Percentiles rank a stretch among this genome's conserved stretches.
Evolutionary conservation across 768 basidiomycete species (phyloP).

Genomic region (Tulasnella sp.): DNA sequence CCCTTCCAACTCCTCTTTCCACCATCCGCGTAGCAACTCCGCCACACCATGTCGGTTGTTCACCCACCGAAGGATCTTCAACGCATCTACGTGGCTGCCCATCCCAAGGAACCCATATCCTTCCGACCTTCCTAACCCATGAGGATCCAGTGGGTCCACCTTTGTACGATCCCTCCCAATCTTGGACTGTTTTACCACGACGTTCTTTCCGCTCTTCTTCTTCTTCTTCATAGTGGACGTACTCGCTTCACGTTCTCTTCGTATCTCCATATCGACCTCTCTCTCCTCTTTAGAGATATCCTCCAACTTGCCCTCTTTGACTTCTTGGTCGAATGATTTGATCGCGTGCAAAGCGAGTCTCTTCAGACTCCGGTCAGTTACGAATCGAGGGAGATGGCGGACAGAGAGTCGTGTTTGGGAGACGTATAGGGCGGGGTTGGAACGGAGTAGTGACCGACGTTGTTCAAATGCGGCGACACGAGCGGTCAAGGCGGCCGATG

Average conservation of each 20-base stretch:
- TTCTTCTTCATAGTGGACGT: constrained; percentile 17
- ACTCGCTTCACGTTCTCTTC: constrained; percentile 7
- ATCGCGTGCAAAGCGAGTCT: constrained; percentile 73
- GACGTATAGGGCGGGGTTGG: constrained; percentile 88
- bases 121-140: constrained; percentile 77
- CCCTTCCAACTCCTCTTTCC: constrained; percentile 55
- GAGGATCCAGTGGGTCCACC: constrained; percentile 72
- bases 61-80: constrained; percentile 84
- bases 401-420: constrained; percentile 89
- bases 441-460: constrained; percentile 67
- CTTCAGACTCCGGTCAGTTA: constrained; percentile 79
- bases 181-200: constrained; percentile 72
- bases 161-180: constrained; percentile 55
- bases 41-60: constrained; percentile 73
- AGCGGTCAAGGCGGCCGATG: constrained; percentile 68
- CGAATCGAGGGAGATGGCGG: constrained; percentile 83
- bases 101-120: constrained; percentile 96
- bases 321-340: constrained; percentile 67
- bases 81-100: constrained; percentile 73
- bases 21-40: constrained; percentile 64
- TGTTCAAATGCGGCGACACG: constrained; percentile 78
- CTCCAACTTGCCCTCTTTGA: constrained; percentile 46
- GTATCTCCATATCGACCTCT: constrained; percentile 31
- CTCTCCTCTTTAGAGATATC: constrained; percentile 63
- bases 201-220: constrained; percentile 22